Evolutionary conservation across 768 basidiomycete species (phyloP).

Genomic region (Hydnum rufescens): DNA sequence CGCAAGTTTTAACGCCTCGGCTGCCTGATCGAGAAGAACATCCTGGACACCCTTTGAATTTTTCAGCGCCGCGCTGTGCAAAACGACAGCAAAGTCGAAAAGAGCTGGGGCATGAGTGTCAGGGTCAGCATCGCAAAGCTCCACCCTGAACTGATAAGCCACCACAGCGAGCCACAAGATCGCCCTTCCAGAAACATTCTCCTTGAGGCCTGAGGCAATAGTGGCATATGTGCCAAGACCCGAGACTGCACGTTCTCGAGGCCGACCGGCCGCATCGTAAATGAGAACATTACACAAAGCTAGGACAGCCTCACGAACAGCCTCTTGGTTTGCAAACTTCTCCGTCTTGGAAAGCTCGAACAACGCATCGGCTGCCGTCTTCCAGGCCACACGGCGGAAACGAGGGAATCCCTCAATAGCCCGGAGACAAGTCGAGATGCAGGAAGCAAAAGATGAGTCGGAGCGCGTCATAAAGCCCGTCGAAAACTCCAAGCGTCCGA

Average conservation of each 20-base stretch:
- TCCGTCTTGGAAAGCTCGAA: slow-evolving; percentile 39
- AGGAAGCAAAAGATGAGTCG: slow-evolving; percentile 46
- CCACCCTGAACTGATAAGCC: slow-evolving; percentile 40
- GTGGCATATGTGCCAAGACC: not conserved
- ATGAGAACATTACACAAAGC: slow-evolving; percentile 12
- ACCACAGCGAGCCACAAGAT: slow-evolving; percentile 33
- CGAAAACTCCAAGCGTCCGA: slow-evolving; percentile 41
- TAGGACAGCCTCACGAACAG: slow-evolving; percentile 11
- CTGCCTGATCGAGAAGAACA: slow-evolving; percentile 24
- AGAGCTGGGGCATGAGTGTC: slow-evolving; percentile 34
- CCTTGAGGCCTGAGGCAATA: not conserved
- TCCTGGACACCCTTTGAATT: slow-evolving; percentile 17
- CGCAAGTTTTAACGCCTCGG: slow-evolving; percentile 44
- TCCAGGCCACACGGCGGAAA: slow-evolving; percentile 65
- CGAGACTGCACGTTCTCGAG: not conserved
- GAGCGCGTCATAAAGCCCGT: slow-evolving; percentile 61
- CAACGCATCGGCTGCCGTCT: slow-evolving; percentile 56
- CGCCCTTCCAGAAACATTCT: slow-evolving; percentile 14
- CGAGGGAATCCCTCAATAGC: slow-evolving; percentile 35
- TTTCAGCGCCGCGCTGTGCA: slow-evolving; percentile 30
- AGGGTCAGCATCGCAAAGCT: slow-evolving; percentile 21
- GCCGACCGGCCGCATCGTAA: not conserved
- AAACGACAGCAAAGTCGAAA: slow-evolving; percentile 51
- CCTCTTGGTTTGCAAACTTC: slow-evolving; percentile 25
- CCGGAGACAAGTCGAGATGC: slow-evolving; percentile 32